Evolutionary conservation across 805 yeast genomes (phyloP).

Genomic region (Candida railenensis): DNA sequence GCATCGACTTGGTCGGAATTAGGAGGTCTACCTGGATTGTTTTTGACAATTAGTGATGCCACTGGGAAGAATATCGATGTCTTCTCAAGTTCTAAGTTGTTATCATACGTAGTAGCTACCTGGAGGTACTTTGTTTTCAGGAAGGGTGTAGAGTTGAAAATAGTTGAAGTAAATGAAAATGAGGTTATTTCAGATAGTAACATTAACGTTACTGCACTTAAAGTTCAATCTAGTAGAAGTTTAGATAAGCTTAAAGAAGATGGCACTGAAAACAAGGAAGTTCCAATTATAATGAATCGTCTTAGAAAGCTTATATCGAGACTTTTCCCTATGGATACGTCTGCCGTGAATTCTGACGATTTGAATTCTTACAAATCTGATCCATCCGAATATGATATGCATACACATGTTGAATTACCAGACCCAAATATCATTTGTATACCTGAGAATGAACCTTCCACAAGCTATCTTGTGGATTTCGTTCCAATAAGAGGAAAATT

Average conservation of each 20-base stretch:
- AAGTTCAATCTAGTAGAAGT: slow-evolving; percentile 12
- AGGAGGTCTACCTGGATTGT: slow-evolving; percentile 91
- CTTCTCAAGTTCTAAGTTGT: slow-evolving; percentile 38
- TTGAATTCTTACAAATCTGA: slow-evolving; percentile 38
- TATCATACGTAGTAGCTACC: slow-evolving; percentile 59
- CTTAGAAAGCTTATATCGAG: slow-evolving; percentile 40
- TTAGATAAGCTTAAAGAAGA: background rate
- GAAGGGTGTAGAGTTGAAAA: slow-evolving; percentile 56
- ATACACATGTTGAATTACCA: slow-evolving; percentile 37
- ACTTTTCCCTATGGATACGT: slow-evolving; percentile 59
- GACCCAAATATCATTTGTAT: slow-evolving; percentile 16
- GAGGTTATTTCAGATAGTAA: slow-evolving; percentile 34
- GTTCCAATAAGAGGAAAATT: slow-evolving; percentile 77
- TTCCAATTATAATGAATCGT: background rate
- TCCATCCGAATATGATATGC: slow-evolving; percentile 36
- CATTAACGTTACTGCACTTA: slow-evolving; percentile 38
- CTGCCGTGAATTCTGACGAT: slow-evolving; percentile 33
- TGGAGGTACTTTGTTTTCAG: slow-evolving; percentile 90
- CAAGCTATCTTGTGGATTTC: slow-evolving; percentile 68
- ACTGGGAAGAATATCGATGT: slow-evolving; percentile 60
- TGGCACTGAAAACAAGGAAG: background rate
- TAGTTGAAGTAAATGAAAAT: slow-evolving; percentile 27
- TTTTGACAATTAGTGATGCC: slow-evolving; percentile 79
- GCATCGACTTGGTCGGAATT: slow-evolving; percentile 66
- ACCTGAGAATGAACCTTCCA: slow-evolving; percentile 39